Percentiles rank a stretch among this genome's conserved stretches.
Conservation (phyloP, 148 eudicot species). For the Camellia japonica region DNA sequence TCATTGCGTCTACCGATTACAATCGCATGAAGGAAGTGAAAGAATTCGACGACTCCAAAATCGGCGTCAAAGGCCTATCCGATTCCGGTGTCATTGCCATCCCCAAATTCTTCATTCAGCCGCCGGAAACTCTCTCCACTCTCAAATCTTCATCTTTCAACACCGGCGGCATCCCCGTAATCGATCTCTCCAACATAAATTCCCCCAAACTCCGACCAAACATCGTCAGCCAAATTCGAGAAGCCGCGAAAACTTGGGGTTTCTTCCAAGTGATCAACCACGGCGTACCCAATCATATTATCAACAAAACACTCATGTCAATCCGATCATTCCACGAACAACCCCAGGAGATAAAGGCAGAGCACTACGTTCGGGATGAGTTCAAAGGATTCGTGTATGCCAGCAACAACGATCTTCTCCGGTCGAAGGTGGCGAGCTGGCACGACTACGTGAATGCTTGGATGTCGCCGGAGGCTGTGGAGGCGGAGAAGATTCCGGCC, state of each 20-base stretch:
- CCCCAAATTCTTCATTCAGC: slow-evolving; percentile 23
- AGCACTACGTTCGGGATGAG: slow-evolving; percentile 10
- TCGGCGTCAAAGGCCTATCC: slow-evolving; percentile 28
- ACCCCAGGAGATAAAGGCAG: slow-evolving; percentile 14
- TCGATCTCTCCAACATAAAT: slow-evolving; percentile 7
- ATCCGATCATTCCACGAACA: slow-evolving; percentile 14
- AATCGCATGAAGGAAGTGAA: slow-evolving; percentile 24
- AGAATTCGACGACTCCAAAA: slow-evolving; percentile 26
- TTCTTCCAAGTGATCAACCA: slow-evolving; percentile 31
- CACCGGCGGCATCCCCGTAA: slow-evolving; percentile 7
- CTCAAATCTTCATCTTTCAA: not conserved
- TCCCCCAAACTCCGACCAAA: not conserved
- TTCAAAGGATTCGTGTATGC: slow-evolving; percentile 9
- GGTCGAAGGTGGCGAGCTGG: slow-evolving; percentile 24
- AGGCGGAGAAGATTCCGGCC: slow-evolving; percentile 10
- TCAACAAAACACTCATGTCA: slow-evolving; percentile 10
- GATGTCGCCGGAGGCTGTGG: slow-evolving; percentile 15
- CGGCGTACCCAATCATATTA: not conserved
- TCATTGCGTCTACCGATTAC: not conserved
- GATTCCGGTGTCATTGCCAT: slow-evolving; percentile 26
- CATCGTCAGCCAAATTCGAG: slow-evolving; percentile 13
- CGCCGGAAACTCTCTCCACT: slow-evolving; percentile 16
- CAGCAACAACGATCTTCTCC: slow-evolving; percentile 17
- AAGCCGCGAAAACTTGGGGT: slow-evolving; percentile 15
- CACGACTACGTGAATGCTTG: slow-evolving; percentile 14